Conservation (phyloP, 2,329 filamentous ascomycete species). For the Chaetomium globosum region DNA sequence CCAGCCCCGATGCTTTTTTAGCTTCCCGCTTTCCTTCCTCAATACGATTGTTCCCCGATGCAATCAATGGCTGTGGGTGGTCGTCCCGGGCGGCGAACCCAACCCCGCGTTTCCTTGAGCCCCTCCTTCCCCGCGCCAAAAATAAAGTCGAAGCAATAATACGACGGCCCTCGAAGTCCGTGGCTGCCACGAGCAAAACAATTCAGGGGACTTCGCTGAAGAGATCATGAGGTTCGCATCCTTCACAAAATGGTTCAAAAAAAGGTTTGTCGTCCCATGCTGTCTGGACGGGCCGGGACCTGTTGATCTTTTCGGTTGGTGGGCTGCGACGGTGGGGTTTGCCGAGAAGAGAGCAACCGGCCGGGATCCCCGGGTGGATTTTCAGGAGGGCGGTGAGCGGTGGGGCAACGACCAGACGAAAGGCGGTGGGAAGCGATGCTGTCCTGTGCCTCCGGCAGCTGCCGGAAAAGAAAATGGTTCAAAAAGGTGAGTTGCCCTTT, state of each 20-base stretch:
- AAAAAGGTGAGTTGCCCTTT: slow-evolving; percentile 1
- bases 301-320: slow-evolving; percentile 8
- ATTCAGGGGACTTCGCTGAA: background rate
- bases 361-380: slow-evolving; percentile 10
- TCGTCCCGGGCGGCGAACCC: background rate
- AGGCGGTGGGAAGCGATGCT: slow-evolving; percentile 16
- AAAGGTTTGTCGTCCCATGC: slow-evolving; percentile 1
- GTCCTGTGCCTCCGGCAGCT: slow-evolving; percentile 5
- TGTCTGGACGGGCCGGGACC: background rate
- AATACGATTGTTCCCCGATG: background rate
- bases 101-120: slow-evolving; percentile 9
- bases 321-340: background rate
- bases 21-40: background rate
- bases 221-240: background rate
- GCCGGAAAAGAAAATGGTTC: background rate
- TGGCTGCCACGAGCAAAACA: background rate
- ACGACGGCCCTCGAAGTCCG: background rate
- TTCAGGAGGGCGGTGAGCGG: slow-evolving; percentile 17
- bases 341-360: background rate
- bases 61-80: background rate
- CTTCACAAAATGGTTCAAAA: background rate
- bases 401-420: slow-evolving; percentile 1
- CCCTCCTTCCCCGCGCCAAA: slow-evolving; percentile 17
- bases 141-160: slow-evolving; percentile 6
- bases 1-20: background rate